Evolutionary conservation across 1,284 basidiomycete genomes (phyloP).

Genomic region (Marasmius fiardii): DNA sequence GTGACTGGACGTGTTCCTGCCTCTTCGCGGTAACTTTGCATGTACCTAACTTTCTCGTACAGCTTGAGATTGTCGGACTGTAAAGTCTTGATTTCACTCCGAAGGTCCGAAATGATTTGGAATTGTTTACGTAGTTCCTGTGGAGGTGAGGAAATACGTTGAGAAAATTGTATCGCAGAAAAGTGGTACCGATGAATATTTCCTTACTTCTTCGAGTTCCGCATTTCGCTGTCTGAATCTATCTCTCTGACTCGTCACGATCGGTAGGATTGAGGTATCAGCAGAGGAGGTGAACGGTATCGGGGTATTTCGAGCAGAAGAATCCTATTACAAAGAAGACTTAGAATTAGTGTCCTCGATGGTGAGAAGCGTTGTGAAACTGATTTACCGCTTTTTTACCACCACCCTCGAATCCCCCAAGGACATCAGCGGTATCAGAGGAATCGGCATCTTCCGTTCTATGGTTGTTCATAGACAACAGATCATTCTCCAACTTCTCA

Average conservation of each 20-base stretch:
- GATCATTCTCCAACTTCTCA: conserved; percentile 89
- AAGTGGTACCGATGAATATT: conserved; percentile 3
- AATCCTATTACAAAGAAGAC: conserved; percentile 31
- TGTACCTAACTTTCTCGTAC: conserved; percentile 96
- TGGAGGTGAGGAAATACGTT: neutral
- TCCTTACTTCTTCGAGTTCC: conserved; percentile 90
- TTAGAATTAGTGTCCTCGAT: neutral
- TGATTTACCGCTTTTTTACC: conserved; percentile 36
- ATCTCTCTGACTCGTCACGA: conserved; percentile 95
- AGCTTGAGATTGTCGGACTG: conserved; percentile 93
- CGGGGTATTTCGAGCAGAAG: conserved; percentile 48
- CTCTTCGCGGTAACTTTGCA: conserved; percentile 89
- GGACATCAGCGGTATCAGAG: conserved; percentile 41
- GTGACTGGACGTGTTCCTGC: conserved; percentile 45
- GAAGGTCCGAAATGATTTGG: conserved; percentile 87
- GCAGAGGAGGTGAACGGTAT: conserved; percentile 72
- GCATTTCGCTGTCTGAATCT: conserved; percentile 94
- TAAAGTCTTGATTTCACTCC: conserved; percentile 83
- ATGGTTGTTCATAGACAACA: conserved; percentile 72
- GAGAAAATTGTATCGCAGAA: neutral
- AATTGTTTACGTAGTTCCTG: conserved; percentile 93
- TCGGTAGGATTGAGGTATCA: conserved; percentile 90
- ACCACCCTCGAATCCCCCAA: conserved; percentile 74
- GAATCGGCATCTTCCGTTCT: conserved; percentile 28
- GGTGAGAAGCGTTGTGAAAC: too few species aligned